These are phyloP conservation scores for Xanthoparmelia taractica DNA, from an alignment of 495 filamentous ascomycete genomes.

Conservation along the genomic window DNA sequence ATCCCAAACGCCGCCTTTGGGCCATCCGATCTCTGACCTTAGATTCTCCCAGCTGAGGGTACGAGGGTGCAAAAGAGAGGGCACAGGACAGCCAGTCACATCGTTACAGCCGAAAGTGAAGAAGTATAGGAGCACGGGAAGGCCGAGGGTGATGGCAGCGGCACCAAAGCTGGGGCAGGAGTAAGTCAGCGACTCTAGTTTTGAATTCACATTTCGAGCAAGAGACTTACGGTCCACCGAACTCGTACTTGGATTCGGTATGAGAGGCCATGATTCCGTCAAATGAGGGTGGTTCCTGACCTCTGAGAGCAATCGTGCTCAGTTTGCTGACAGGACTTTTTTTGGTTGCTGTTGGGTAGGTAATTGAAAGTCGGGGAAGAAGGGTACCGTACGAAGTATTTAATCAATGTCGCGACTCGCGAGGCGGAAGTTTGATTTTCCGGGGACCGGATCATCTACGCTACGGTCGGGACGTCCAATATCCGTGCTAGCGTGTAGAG, in stretches of 20 bases:
- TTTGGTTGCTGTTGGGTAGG: no score
- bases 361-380: no score
- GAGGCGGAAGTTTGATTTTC: no score
- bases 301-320: no score
- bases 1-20: not conserved
- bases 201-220: not conserved
- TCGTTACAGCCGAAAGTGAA: not conserved
- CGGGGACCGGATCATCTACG: no score
- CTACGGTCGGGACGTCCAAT: not conserved
- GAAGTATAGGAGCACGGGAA: not conserved
- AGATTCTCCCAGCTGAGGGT: not conserved
- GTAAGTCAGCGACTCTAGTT: not conserved
- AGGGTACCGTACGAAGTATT: no score
- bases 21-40: not conserved
- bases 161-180: not conserved
- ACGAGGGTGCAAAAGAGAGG: not conserved
- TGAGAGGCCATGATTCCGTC: not conserved
- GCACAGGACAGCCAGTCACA: not conserved
- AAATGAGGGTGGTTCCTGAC: not conserved
- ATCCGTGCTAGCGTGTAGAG: no score
- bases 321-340: no score
- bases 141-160: not conserved
- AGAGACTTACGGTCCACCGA: not conserved
- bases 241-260: not conserved
- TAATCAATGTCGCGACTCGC: no score